A percentile compares a stretch with the other conserved stretches of the same genome.
These are phyloP conservation scores for Erigeron canadensis DNA, from an alignment of 129 eudicot genomes.

Conservation along the genomic window DNA sequence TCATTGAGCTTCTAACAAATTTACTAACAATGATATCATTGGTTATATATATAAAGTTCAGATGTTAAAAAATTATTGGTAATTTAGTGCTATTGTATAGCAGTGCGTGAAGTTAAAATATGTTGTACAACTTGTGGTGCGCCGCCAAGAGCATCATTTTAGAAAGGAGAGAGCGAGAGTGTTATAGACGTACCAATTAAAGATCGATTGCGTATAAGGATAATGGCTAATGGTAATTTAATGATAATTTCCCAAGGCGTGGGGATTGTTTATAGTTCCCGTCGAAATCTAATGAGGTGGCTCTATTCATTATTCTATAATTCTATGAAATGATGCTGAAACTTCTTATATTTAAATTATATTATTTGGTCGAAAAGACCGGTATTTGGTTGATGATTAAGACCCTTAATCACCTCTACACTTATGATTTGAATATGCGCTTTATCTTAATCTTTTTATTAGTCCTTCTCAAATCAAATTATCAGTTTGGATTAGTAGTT, in stretches of 20 bases:
- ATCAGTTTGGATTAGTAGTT: neutral
- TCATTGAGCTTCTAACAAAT: too few species aligned
- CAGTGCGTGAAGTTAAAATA: too few species aligned
- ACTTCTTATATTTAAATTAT: conserved; percentile 13
- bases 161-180: conserved; percentile 6
- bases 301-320: conserved; percentile 18
- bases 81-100: too few species aligned
- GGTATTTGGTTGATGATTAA: conserved; percentile 28
- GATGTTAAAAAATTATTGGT: too few species aligned
- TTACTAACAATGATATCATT: too few species aligned
- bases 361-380: neutral
- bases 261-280: conserved; percentile 25
- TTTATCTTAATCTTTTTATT: neutral
- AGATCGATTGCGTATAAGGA: conserved; percentile 21
- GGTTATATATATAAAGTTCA: too few species aligned
- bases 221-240: conserved; percentile 11
- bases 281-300: conserved; percentile 33
- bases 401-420: conserved; percentile 8
- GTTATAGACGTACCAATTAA: conserved; percentile 25
- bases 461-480: conserved; percentile 1
- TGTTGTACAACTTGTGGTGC: neutral
- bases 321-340: conserved; percentile 19
- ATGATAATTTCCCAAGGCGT: conserved; percentile 20
- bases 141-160: conserved; percentile 22
- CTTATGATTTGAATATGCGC: conserved; percentile 11